phyloP scores from a whole-genome alignment of 805 yeast genomes.

The Kluyveromyces wickerhamii region DNA sequence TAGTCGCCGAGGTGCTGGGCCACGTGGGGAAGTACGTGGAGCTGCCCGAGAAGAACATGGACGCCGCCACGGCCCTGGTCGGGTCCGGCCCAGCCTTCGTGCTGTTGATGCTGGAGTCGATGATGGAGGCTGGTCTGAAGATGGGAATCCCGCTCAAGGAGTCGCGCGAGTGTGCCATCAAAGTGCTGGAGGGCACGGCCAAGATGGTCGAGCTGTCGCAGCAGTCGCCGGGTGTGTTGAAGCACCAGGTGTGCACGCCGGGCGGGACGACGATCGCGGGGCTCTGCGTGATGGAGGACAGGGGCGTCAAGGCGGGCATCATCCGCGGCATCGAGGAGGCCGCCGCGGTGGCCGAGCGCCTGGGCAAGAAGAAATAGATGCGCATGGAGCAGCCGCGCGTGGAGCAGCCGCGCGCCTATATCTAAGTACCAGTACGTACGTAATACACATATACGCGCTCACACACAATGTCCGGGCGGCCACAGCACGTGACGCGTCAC shows the following conservation, averaged over 20 bases:
- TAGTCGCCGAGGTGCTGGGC: constrained; percentile 38
- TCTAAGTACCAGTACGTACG: no score
- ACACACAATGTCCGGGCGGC: no score
- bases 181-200: constrained; percentile 90
- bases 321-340: constrained; percentile 88
- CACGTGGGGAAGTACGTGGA: constrained; percentile 58
- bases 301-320: constrained; percentile 79
- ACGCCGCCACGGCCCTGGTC: constrained; percentile 88
- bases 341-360: constrained; percentile 61
- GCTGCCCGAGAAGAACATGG: constrained; percentile 88
- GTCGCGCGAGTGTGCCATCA: constrained; percentile 82
- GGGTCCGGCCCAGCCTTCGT: constrained; percentile 98
- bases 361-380: constrained; percentile 46
- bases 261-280: constrained; percentile 99
- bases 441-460: no score
- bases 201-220: constrained; percentile 79
- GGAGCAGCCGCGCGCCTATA: no score
- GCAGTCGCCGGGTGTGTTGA: constrained; percentile 81
- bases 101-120: constrained; percentile 78
- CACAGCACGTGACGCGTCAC: neutral
- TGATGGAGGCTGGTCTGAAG: constrained; percentile 89
- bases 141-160: constrained; percentile 87
- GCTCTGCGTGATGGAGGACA: constrained; percentile 82
- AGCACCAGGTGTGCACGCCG: constrained; percentile 88
- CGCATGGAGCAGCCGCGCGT: no score